Evolutionary conservation across 2,329 filamentous ascomycete genomes (phyloP), one percentile per base, ranked within the genome.

Genomic region (Setomelanomma holmii): DNA sequence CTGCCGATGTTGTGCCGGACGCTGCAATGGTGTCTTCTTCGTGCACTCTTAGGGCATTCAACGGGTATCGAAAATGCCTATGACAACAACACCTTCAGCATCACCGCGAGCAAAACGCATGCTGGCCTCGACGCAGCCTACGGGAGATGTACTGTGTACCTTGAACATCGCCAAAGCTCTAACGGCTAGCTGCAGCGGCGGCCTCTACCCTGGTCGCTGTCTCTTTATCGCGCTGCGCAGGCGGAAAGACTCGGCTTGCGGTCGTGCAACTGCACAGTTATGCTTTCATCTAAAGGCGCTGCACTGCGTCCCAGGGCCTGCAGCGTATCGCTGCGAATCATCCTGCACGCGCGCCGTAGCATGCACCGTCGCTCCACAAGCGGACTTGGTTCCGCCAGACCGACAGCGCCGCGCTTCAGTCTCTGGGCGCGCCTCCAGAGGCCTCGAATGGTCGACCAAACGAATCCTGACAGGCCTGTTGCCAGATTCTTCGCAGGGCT

Each of bases 101-200:
- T n/a, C n/a, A n/a, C n/a, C n/a, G n/a, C n/a, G n/a, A n/a, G 27
- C 27, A 8, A 6, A 6, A 22, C 36, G 16, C 19, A 40, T 49
- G 21, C 44, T 23, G 38, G 17, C 16, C 40, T 43, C 43, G 27
- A 49, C 38, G 34, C 30, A 14, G 36, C 40, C 33, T 47, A 46
- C 67, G 64, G 66, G 66, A 66, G 66, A 69, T 68, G 68, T 64
- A 63, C 68, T 60, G n/a, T 65, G 61, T 62, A 61, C 61, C 52
- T 60, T 59, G 45, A 17, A 43, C 54, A 56, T 58, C 56, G 52
- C 61, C 64, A 27, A 30, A 58, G 54, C 64, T 60, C 64, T 60
- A 23, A 49, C 59, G 57, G 57, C 41, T 54, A 48, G 52, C 56
- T 56, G 58, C 61, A 64, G 66, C 55, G 45, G 59, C 56, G 56